Evolutionary conservation across 768 basidiomycete genomes (phyloP).

Genomic region (Imleria badia): DNA sequence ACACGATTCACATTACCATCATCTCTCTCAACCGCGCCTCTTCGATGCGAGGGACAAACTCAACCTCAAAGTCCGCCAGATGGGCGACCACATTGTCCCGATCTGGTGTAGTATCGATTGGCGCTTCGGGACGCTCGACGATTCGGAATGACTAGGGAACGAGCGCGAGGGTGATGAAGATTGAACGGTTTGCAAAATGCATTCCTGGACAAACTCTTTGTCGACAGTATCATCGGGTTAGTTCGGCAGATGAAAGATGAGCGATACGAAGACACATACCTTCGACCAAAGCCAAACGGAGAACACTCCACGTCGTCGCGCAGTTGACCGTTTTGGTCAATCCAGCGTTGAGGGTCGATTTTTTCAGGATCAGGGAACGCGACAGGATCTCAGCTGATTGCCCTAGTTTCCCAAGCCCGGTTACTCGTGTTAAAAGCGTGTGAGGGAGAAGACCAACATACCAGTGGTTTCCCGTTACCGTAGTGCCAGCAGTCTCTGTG

Average conservation of each 20-base stretch:
- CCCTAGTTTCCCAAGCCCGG: conserved; percentile 27
- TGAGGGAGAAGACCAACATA: background rate
- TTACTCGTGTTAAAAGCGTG: background rate
- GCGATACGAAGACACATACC: conserved; percentile 9
- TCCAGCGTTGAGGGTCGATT: conserved; percentile 60
- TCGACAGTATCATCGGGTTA: background rate
- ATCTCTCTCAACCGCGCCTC: conserved; percentile 15
- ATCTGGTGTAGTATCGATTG: conserved; percentile 54
- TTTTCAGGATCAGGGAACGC: conserved; percentile 56
- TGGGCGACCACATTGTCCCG: conserved; percentile 58
- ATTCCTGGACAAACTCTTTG: conserved; percentile 60
- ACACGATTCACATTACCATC: background rate
- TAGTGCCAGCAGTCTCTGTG: conserved; percentile 24
- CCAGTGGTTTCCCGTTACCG: conserved; percentile 22
- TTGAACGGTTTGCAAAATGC: conserved; percentile 49
- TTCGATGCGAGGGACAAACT: conserved; percentile 47
- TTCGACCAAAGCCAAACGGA: conserved; percentile 54
- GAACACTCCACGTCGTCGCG: conserved; percentile 47
- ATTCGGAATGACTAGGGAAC: conserved; percentile 64
- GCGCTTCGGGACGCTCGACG: conserved; percentile 41
- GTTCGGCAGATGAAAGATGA: background rate
- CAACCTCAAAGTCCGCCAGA: conserved; percentile 52
- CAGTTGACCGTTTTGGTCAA: conserved; percentile 41
- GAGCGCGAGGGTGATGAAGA: conserved; percentile 59
- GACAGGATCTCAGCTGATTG: conserved; percentile 53